Evolutionary conservation across 2,329 filamentous ascomycete species (phyloP).

Genomic region (Arthrobotrys sinensis): DNA sequence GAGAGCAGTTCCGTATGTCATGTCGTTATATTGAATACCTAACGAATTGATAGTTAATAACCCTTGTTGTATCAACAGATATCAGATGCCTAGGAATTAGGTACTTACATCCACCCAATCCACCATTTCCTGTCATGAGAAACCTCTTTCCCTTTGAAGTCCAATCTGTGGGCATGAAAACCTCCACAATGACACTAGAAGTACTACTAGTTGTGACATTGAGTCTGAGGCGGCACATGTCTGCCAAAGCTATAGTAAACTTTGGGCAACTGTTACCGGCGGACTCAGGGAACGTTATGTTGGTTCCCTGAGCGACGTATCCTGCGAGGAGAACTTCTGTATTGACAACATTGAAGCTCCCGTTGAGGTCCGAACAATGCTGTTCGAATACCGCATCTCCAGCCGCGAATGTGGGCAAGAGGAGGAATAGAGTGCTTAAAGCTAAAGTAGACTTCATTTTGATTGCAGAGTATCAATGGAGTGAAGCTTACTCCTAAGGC

Average conservation of each 20-base stretch:
- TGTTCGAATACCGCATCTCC: constrained; percentile 7
- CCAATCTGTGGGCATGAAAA: constrained; percentile 57
- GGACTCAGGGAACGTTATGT: constrained; percentile 45
- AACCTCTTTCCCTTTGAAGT: constrained; percentile 37
- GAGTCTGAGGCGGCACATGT: constrained; percentile 50
- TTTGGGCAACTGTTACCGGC: constrained; percentile 35
- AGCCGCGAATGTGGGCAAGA: neutral
- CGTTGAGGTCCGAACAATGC: constrained; percentile 8
- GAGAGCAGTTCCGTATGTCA: constrained; percentile 34
- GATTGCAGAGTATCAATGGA: neutral
- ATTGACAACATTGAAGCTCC: constrained; percentile 17
- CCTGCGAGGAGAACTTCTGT: constrained; percentile 36
- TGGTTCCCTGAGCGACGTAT: constrained; percentile 30
- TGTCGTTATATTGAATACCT: constrained; percentile 51
- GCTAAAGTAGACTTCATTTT: constrained; percentile 23
- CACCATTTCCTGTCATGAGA: constrained; percentile 56
- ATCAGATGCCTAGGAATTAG: neutral
- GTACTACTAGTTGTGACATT: constrained; percentile 46
- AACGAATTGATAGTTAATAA: neutral
- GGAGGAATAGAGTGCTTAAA: constrained; percentile 4
- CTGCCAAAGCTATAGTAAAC: constrained; percentile 25
- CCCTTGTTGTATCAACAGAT: neutral
- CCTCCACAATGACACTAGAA: constrained; percentile 59
- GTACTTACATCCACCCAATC: constrained; percentile 48
- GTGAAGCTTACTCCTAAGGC: neutral